Evolutionary conservation across 2,329 filamentous ascomycete genomes (phyloP), one percentile per base, ranked within the genome.

Genomic region (Hypoxylon sp.): DNA sequence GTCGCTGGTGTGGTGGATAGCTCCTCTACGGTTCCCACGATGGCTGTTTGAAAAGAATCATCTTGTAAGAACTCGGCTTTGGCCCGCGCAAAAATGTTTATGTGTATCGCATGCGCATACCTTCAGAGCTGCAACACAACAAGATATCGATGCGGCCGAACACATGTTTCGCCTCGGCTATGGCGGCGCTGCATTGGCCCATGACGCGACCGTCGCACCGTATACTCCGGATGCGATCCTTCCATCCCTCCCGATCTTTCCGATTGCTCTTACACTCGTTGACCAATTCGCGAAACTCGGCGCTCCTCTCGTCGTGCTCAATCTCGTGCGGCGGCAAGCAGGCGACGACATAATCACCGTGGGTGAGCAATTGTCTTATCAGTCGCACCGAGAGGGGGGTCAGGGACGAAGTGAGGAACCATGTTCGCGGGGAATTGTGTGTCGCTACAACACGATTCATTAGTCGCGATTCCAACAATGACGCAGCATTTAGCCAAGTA

Each of bases 21-120:
- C 71, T 99, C 94, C 72, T 97, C 94, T 5, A 97, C 88, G 0
- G 91, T 89, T 29, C 93, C 94, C 23, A 97, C 84, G 21, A 97
- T 83, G 57, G 91, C 90, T 91, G 51, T 29, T 15, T 26, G 35
- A 19, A 42, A 26, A 51, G 1, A 47, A 55, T 51, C 51, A 48
- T 35, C 29, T 30, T 23, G 56, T 60, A 44, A 64, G 54, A 56
- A 46, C 38, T 37, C 45, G 13, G 17, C 16, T 49, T 50, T 55
- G 30, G 38, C 42, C 43, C 40, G 45, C 41, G 38, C 43, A 32
- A 23, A 15, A 25, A 21, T 38, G 27, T 23, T 25, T 46, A 23
- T 8, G 37, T 31, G 21, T n/a, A 29, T 9, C n/a, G 21, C 6
- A 25, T 4, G 38, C 43, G 46, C 72, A 53, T 76, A 90, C 88